Conservation (phyloP, 441 rosid species). For the Jatropha podagrica region DNA sequence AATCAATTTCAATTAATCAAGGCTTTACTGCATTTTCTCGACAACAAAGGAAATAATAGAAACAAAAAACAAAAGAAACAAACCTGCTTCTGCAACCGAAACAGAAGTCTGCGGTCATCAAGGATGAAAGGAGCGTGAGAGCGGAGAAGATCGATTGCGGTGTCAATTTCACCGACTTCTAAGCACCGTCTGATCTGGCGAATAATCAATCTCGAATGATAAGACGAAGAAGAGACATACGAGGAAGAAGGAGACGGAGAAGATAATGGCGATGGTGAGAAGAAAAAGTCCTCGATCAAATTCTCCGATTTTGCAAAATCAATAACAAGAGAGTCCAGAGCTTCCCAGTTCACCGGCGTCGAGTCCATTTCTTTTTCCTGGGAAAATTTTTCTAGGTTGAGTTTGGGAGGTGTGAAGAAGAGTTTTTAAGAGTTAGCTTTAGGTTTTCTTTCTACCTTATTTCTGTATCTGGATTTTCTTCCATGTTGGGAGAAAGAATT, state of each 20-base stretch:
- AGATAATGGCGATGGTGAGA: slow-evolving; percentile 41
- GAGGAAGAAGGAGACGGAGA: slow-evolving; percentile 50
- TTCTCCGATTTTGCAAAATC: slow-evolving; percentile 84
- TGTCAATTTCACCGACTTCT: slow-evolving; percentile 75
- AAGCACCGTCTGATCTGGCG: slow-evolving; percentile 73
- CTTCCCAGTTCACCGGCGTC: slow-evolving; percentile 80
- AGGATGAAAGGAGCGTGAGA: slow-evolving; percentile 69
- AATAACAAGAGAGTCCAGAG: slow-evolving; percentile 70
- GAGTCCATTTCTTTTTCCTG: slow-evolving; percentile 49
- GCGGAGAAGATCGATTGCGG: slow-evolving; percentile 62
- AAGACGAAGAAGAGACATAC: slow-evolving; percentile 53
- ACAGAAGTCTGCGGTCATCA: slow-evolving; percentile 78
- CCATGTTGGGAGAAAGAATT: not conserved
- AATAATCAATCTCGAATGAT: slow-evolving; percentile 67
- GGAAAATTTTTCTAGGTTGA: slow-evolving; percentile 13
- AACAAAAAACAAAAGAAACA: not conserved
- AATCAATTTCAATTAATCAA: not conserved
- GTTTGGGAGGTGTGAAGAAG: not conserved
- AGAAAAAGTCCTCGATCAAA: slow-evolving; percentile 49
- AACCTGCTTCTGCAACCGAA: slow-evolving; percentile 88
- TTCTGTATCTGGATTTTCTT: not conserved
- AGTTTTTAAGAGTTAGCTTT: not conserved
- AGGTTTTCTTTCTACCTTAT: not conserved
- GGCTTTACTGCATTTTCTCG: not conserved
- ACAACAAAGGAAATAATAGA: not conserved